A percentile compares a stretch with the other conserved stretches of the same genome.
Conservation (phyloP, 2,329 filamentous ascomycete genomes). For the Colletotrichum chrysophilum region DNA sequence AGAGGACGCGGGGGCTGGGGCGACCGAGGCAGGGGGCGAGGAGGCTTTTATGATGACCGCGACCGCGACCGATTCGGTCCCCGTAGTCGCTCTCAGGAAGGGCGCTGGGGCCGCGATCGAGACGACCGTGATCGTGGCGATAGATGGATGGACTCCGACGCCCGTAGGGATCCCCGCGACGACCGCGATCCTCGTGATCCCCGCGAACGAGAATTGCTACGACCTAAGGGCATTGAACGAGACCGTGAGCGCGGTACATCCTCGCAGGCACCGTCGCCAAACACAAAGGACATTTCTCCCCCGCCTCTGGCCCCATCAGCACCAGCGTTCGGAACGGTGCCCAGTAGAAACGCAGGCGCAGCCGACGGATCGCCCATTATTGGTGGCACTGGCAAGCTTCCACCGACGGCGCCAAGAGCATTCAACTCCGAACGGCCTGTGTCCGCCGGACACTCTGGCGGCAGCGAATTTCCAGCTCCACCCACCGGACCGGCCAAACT, state of each 20-base stretch:
- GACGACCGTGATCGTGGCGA: conserved; percentile 59
- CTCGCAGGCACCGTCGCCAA: conserved; percentile 51
- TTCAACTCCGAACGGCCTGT: conserved; percentile 54
- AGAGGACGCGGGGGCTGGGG: conserved; percentile 60
- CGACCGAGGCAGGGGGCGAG: conserved; percentile 48
- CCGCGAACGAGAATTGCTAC: conserved; percentile 49
- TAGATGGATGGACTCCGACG: conserved; percentile 44
- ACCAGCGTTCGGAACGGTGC: conserved; percentile 62
- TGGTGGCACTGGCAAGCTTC: conserved; percentile 47
- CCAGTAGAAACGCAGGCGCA: conserved; percentile 46
- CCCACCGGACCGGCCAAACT: conserved; percentile 49
- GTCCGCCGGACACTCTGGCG: conserved; percentile 44
- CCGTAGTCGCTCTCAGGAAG: conserved; percentile 70
- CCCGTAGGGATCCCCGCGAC: conserved; percentile 50
- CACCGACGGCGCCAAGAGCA: conserved; percentile 59
- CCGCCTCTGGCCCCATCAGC: conserved; percentile 63
- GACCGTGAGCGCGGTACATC: conserved; percentile 34
- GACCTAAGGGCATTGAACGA: conserved; percentile 55
- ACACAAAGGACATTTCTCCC: conserved; percentile 58
- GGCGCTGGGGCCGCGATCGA: conserved; percentile 61
- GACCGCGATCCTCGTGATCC: conserved; percentile 52
- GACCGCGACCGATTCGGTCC: conserved; percentile 61
- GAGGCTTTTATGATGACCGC: conserved; percentile 64
- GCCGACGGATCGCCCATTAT: conserved; percentile 34
- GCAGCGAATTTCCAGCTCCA: conserved; percentile 39